These are phyloP conservation scores for Sclerotinia nivalis DNA, from an alignment of 2,329 filamentous ascomycete species.

Conservation along the genomic window DNA sequence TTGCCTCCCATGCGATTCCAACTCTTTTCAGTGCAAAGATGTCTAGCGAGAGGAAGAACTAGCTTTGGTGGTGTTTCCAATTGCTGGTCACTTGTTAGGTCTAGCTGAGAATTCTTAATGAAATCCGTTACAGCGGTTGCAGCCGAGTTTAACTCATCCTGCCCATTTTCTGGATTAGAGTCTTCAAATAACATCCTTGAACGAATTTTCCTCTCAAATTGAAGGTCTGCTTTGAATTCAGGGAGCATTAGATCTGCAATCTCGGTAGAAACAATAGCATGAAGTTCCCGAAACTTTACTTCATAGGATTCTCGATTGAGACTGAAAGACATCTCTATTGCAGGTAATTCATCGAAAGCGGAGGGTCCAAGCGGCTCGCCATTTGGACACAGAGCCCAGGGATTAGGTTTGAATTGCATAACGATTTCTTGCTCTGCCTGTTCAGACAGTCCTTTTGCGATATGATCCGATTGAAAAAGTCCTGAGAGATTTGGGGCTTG, in stretches of 20 bases:
- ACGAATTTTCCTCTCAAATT: conserved; percentile 37
- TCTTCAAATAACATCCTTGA: conserved; percentile 25
- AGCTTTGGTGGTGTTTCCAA: conserved; percentile 37
- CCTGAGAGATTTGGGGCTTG: conserved; percentile 34
- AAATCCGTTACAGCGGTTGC: conserved; percentile 30
- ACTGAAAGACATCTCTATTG: conserved; percentile 38
- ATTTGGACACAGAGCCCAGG: conserved; percentile 29
- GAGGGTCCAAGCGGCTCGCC: conserved; percentile 27
- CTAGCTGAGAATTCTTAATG: conserved; percentile 31
- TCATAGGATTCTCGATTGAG: conserved; percentile 27
- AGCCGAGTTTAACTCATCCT: background rate
- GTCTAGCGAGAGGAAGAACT: conserved; percentile 35
- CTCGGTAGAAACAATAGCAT: conserved; percentile 33
- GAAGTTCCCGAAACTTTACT: conserved; percentile 29
- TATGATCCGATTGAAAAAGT: conserved; percentile 19
- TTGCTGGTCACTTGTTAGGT: conserved; percentile 18
- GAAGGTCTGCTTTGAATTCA: conserved; percentile 37
- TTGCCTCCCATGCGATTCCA: background rate
- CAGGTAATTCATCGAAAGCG: conserved; percentile 36
- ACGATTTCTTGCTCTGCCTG: conserved; percentile 25
- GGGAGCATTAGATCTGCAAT: conserved; percentile 40
- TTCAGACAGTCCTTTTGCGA: background rate
- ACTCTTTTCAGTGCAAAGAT: conserved; percentile 26
- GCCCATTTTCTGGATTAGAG: background rate
- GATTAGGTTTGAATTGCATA: conserved; percentile 39